Conservation (phyloP, 2,329 filamentous ascomycete genomes). For the Beauveria varroae region DNA sequence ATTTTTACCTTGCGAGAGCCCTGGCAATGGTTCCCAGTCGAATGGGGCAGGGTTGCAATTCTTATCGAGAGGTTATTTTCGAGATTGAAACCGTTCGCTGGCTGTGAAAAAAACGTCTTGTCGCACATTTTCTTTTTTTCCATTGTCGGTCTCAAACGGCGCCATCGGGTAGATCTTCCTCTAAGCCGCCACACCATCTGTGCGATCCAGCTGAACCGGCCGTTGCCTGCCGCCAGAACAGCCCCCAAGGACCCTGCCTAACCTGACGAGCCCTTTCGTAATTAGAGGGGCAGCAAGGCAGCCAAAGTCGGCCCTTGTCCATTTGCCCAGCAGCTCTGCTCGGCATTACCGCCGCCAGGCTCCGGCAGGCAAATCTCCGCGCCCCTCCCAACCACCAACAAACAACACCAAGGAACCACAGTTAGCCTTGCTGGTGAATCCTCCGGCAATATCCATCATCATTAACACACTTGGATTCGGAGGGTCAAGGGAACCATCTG, state of each 20-base stretch:
- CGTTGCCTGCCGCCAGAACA: neutral
- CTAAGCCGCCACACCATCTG: neutral
- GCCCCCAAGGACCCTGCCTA: neutral
- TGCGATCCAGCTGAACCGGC: neutral
- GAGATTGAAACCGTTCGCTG: neutral
- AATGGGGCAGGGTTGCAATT: neutral
- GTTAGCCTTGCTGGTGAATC: neutral
- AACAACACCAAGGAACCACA: constrained; percentile 2
- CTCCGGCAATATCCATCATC: neutral
- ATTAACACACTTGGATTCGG: neutral
- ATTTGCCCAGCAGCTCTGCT: neutral
- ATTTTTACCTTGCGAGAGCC: neutral
- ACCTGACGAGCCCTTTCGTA: neutral
- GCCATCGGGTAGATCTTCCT: neutral
- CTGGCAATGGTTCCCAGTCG: neutral
- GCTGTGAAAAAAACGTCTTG: neutral
- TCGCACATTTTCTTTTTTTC: neutral
- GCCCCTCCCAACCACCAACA: constrained; percentile 3
- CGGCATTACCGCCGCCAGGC: neutral
- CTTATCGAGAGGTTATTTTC: neutral
- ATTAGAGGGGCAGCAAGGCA: too few relatives aligned
- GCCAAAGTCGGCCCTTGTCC: too few relatives aligned
- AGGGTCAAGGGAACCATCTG: neutral
- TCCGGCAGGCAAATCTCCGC: constrained; percentile 2
- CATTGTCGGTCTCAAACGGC: neutral